Base-by-base conservation (phyloP, 495 filamentous ascomycete species). In the Tricharina praecox region DNA sequence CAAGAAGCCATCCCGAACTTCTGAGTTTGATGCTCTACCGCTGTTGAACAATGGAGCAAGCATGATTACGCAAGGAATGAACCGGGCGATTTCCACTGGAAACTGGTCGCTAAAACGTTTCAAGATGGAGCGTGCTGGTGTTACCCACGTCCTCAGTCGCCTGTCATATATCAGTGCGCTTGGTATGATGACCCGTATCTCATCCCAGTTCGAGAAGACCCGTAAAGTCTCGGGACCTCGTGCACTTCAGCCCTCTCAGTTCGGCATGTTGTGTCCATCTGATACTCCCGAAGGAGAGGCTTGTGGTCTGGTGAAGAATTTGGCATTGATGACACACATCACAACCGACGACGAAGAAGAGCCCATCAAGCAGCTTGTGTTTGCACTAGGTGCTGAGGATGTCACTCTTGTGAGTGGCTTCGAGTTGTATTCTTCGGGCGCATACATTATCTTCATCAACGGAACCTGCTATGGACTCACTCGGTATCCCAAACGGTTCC, bases 171-270 rank as follows among this genome's bases (percentile, higher is more conserved):
- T 96, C 66, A 83, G 81, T 54, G 92, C 92, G 9, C 72, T 99
- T n/a, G 92, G 92, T 47, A 96, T 96, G 92, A 96, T 99, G 92
- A 96, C 92, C 9, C 77, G 90, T 55, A 96, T 96, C 54, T 87
- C 78, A 66, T 92, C 82, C 73, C 90, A 96, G 67, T 96, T 99
- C 60, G 90, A 96, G 61, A 96, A 96, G 70, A 94, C 88, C 1
- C 68, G 90, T 53, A 99, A 99, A 62, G 83, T 99, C 52, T 81
- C 76, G 59, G 92, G 92, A 46, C 90, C 90, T 55, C 78, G 90
- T 70, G 90, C 92, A 8, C 69, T 99, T 13, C 90, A 99, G 61
- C 84, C 90, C 8, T 96, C 92, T 0, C 86, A 96, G 51, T 99
- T 93, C 64, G 90, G 90, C 50, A 90, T 99, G 83, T 69, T 99